Evolutionary conservation across 2,329 filamentous ascomycete genomes (phyloP).

Genomic region (Neoscytalidium dimidiatum): DNA sequence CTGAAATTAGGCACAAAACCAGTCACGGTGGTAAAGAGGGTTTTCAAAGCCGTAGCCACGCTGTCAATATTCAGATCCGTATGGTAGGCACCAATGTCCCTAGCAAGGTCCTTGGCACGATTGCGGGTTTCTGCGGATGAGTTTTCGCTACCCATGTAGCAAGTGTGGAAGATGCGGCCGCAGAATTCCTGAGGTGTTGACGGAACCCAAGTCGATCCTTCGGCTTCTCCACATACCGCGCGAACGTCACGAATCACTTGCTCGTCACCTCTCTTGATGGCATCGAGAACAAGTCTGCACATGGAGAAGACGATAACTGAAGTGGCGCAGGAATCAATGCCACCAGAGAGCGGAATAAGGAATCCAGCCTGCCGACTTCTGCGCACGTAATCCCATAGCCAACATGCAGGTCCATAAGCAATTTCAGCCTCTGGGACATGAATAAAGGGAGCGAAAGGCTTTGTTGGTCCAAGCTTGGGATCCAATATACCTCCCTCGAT

Average conservation of each 20-base stretch:
- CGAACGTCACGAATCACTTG: constrained; percentile 58
- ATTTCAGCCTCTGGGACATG: constrained; percentile 66
- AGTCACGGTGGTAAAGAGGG: constrained; percentile 60
- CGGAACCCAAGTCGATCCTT: constrained; percentile 52
- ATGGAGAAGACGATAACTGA: constrained; percentile 54
- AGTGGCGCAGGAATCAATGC: constrained; percentile 62
- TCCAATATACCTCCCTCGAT: constrained; percentile 45
- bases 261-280: constrained; percentile 52
- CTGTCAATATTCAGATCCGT: constrained; percentile 73
- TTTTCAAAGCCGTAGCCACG: constrained; percentile 61
- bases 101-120: constrained; percentile 62
- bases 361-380: constrained; percentile 56
- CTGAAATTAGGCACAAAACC: constrained; percentile 64
- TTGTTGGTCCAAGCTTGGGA: constrained; percentile 47
- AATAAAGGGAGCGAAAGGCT: constrained; percentile 51
- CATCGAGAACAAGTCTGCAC: constrained; percentile 59
- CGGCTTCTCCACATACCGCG: constrained; percentile 53
- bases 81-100: constrained; percentile 70
- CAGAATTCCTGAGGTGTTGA: constrained; percentile 62
- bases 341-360: constrained; percentile 60
- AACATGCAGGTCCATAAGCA: constrained; percentile 64
- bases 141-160: constrained; percentile 70
- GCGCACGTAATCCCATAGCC: constrained; percentile 66
- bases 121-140: constrained; percentile 67
- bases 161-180: constrained; percentile 59